These are phyloP conservation scores for Dictyostelium citrinum DNA, from an alignment of 78 protist species.

Conservation along the genomic window DNA sequence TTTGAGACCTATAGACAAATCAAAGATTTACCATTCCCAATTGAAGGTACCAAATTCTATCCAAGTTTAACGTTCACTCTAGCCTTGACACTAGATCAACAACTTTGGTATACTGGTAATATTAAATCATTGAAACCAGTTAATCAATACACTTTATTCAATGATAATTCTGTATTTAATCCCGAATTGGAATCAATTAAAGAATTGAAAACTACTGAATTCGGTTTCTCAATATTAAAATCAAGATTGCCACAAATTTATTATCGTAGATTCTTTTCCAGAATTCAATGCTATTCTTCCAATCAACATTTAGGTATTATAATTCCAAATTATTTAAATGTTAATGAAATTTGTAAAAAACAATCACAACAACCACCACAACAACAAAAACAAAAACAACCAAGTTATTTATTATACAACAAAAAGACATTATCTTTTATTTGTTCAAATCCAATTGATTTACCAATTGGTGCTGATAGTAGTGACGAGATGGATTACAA, in stretches of 20 bases:
- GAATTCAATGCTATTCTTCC: neutral
- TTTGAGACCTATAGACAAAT: neutral
- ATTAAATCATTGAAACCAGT: constrained; percentile 13
- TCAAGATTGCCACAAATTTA: neutral
- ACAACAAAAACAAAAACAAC: neutral
- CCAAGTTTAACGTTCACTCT: constrained; percentile 33
- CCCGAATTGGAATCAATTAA: neutral
- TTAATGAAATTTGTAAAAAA: neutral
- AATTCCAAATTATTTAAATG: neutral
- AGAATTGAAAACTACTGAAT: constrained; percentile 6
- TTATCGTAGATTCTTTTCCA: neutral
- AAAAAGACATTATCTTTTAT: neutral
- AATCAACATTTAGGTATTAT: constrained; percentile 1
- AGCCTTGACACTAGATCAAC: neutral
- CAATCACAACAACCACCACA: neutral
- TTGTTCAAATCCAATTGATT: neutral
- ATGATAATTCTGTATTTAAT: neutral
- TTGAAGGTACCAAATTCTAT: neutral
- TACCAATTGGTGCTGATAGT: neutral
- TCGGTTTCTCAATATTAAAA: constrained; percentile 32
- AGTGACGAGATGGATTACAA: neutral
- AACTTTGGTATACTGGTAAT: constrained; percentile 44
- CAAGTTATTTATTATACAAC: neutral
- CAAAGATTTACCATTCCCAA: constrained; percentile 19
- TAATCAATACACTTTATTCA: neutral